Conservation (phyloP, 306 rosid genomes). For the Cicer cuneatum region DNA sequence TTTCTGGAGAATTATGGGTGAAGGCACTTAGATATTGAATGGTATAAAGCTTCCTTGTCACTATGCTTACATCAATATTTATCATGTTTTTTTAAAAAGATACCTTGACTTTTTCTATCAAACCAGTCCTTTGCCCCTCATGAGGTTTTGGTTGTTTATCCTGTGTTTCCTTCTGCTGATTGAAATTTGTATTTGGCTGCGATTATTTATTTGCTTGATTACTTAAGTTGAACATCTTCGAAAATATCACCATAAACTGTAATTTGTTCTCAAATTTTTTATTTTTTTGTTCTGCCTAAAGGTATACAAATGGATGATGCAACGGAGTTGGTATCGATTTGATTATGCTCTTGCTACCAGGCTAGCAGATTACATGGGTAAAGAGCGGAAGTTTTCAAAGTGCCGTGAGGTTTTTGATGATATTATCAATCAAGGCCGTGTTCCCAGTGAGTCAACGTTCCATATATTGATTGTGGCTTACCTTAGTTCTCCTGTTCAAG, state of each 20-base stretch:
- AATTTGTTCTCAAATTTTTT: conserved; percentile 11
- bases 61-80: not conserved
- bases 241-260: conserved; percentile 29
- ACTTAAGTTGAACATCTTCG: conserved; percentile 6
- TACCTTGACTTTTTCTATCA: not conserved
- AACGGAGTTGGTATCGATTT: conserved; percentile 77
- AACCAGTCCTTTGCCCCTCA: not conserved
- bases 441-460: conserved; percentile 91
- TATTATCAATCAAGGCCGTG: conserved; percentile 86
- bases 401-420: conserved; percentile 93
- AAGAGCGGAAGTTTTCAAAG: conserved; percentile 82
- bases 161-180: conserved; percentile 1
- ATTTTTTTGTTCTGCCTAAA: conserved; percentile 30
- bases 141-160: conserved; percentile 22
- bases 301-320: conserved; percentile 99
- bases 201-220: conserved; percentile 31
- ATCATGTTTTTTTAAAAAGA: not conserved
- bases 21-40: conserved; percentile 8
- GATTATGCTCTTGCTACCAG: conserved; percentile 88
- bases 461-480: conserved; percentile 88
- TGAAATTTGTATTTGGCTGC: conserved; percentile 23
- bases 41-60: conserved; percentile 23
- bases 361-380: conserved; percentile 93
- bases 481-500: conserved; percentile 79
- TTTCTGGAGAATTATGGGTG: conserved; percentile 6